These are phyloP conservation scores for Tolypocladium ovalisporum DNA, from an alignment of 2,329 filamentous ascomycete species.

Conservation along the genomic window DNA sequence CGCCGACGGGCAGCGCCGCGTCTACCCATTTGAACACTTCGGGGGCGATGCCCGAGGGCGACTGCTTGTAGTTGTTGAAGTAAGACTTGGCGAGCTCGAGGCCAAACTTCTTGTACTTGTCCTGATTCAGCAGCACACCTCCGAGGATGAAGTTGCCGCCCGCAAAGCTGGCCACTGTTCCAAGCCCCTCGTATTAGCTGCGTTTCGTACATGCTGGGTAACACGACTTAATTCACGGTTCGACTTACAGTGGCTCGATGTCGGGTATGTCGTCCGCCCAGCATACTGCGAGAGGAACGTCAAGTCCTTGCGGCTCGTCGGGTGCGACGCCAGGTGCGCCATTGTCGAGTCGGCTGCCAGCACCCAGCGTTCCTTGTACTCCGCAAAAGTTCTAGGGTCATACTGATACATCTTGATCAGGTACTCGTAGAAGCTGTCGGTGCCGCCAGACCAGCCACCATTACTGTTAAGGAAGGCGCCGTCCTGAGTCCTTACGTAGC, in stretches of 20 bases:
- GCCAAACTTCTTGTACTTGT: constrained; percentile 64
- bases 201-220: constrained; percentile 7
- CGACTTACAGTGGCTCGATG: constrained; percentile 38
- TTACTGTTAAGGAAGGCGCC: constrained; percentile 55
- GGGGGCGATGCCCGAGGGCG: constrained; percentile 65
- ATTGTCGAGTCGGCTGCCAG: constrained; percentile 67
- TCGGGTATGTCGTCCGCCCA: constrained; percentile 29
- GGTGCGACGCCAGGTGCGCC: constrained; percentile 57
- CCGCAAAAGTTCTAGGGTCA: constrained; percentile 49
- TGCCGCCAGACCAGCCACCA: constrained; percentile 69
- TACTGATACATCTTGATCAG: constrained; percentile 88
- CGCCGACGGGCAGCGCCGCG: constrained; percentile 19
- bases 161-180: constrained; percentile 63
- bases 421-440: constrained; percentile 81
- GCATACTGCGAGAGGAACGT: constrained; percentile 57
- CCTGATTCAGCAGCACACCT: constrained; percentile 54
- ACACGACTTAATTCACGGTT: too few relatives aligned
- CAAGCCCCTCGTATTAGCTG: constrained; percentile 21
- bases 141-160: constrained; percentile 80
- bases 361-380: constrained; percentile 66
- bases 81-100: constrained; percentile 62
- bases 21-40: constrained; percentile 58
- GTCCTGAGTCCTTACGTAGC: constrained; percentile 49
- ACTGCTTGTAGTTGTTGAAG: constrained; percentile 59
- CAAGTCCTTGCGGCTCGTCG: constrained; percentile 53